Conservation (phyloP, 805 yeast genomes). For the Candida peoriensis region DNA sequence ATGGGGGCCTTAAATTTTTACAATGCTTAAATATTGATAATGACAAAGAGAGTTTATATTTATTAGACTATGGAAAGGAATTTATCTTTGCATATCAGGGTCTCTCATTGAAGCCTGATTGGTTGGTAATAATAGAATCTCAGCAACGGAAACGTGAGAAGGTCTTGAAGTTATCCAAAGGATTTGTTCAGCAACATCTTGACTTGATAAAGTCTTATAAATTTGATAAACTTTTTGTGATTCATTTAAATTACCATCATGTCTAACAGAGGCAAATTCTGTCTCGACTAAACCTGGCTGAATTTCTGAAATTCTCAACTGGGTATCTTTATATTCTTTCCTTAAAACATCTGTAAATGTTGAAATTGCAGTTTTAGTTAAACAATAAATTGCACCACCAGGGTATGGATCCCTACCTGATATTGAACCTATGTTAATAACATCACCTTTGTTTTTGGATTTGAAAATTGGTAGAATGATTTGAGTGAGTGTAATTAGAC, state of each 20-base stretch:
- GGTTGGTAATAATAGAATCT: constrained; percentile 72
- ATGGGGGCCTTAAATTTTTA: not conserved
- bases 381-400: constrained; percentile 65
- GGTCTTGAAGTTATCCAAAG: constrained; percentile 49
- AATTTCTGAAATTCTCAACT: constrained; percentile 52
- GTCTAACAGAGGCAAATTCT: constrained; percentile 52
- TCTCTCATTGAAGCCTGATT: constrained; percentile 60
- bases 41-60: not conserved
- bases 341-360: constrained; percentile 65
- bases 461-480: constrained; percentile 63
- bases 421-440: constrained; percentile 66
- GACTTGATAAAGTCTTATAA: constrained; percentile 47
- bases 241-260: constrained; percentile 44
- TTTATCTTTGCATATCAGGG: constrained; percentile 6
- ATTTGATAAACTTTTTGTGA: constrained; percentile 51
- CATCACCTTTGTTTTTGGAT: constrained; percentile 61
- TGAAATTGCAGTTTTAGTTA: constrained; percentile 65
- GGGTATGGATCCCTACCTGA: constrained; percentile 70
- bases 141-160: constrained; percentile 54
- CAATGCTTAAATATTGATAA: not conserved
- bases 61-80: not conserved
- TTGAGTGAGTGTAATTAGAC: constrained; percentile 78
- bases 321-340: constrained; percentile 65
- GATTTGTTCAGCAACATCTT: constrained; percentile 53
- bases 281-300: constrained; percentile 64